Evolutionary conservation across 257 asterid species (phyloP).

Genomic region (Mentha longifolia): DNA sequence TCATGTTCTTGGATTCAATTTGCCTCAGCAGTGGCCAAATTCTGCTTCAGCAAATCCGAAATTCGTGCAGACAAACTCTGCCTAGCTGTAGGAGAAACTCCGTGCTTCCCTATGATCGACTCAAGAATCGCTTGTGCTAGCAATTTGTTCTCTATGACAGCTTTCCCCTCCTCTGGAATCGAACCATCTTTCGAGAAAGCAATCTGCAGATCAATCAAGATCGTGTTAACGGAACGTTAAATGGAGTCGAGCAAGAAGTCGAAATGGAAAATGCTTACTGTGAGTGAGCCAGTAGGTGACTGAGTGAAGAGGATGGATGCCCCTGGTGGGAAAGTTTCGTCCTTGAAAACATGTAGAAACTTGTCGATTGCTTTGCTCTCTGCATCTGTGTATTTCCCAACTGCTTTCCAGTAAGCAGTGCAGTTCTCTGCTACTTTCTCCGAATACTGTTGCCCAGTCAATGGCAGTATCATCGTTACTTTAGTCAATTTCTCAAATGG

Average conservation of each 20-base stretch:
- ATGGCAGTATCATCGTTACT: slow-evolving; percentile 79
- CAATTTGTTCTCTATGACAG: slow-evolving; percentile 65
- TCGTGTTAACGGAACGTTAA: not conserved
- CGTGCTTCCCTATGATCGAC: slow-evolving; percentile 81
- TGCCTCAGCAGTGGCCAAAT: not conserved
- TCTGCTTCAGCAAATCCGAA: slow-evolving; percentile 48
- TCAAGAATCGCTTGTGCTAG: slow-evolving; percentile 75
- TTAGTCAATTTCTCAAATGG: slow-evolving; percentile 74
- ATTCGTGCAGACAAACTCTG: slow-evolving; percentile 65
- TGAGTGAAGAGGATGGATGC: slow-evolving; percentile 86
- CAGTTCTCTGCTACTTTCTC: slow-evolving; percentile 89
- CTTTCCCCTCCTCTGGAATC: slow-evolving; percentile 47
- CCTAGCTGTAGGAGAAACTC: slow-evolving; percentile 79
- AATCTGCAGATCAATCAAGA: slow-evolving; percentile 47
- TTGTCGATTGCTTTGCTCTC: slow-evolving; percentile 65
- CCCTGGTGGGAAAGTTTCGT: slow-evolving; percentile 71
- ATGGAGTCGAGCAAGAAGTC: not conserved
- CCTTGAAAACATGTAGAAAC: slow-evolving; percentile 56
- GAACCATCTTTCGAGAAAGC: slow-evolving; percentile 66
- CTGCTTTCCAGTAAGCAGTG: slow-evolving; percentile 68
- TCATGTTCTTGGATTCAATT: not conserved
- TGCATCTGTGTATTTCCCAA: slow-evolving; percentile 61
- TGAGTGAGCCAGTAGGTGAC: slow-evolving; percentile 69
- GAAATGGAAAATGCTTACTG: slow-evolving; percentile 40
- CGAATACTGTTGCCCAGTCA: slow-evolving; percentile 86